Evolutionary conservation across 352 stramenopile species (phyloP), one percentile per base, ranked within the genome.

Genomic region (Globisporangium uncinulatum): DNA sequence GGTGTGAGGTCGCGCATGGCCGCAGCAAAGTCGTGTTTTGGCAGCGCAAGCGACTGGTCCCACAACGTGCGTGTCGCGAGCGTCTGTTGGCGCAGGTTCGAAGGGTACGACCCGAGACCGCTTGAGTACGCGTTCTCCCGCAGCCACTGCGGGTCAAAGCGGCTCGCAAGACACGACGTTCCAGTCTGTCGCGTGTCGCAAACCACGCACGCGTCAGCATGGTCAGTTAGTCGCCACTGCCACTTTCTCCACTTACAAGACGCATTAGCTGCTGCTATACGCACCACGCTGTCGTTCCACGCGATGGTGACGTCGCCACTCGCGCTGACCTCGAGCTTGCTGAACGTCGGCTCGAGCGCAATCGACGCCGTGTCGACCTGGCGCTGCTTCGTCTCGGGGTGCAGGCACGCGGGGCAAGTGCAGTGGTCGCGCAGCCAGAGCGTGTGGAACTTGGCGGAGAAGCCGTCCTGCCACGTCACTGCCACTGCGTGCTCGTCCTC

Each of bases 391-490:
- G 84, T 94, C 59, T 84, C 68, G 14, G 81, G 74, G 59, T 94
- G 84, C 56, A 76, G 61, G 47, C 84, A 94, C 34, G 57, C 56
- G 29, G 74, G 51, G 39, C 84, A 94, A 37, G 56, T 71, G 77
- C 84, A 94, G 62, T 94, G 81, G 61, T 94, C 84, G 44, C 84
- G 84, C 59, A 94, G 73, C 84, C 84, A 94, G 46, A 89, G 76
- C 62, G 87, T 91, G 66, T 92, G 84, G 66, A 94, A 94, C 54
- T 79, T 86, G 51, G 84, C 79, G 36, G 67, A 78, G 45, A 83
- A 78, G 41, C 83, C 84, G 66, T 94, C 84, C 29, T 83, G 65
- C 74, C 86, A 94, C 43, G 75, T 88, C 41, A 94, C 69, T 43
- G 68, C 62, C 49, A 94, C 69, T 2, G 83, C 81, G 37, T 69